Evolutionary conservation across 257 asterid species (phyloP), one percentile per base, ranked within the genome.

Genomic region (Solanum dulcamara): DNA sequence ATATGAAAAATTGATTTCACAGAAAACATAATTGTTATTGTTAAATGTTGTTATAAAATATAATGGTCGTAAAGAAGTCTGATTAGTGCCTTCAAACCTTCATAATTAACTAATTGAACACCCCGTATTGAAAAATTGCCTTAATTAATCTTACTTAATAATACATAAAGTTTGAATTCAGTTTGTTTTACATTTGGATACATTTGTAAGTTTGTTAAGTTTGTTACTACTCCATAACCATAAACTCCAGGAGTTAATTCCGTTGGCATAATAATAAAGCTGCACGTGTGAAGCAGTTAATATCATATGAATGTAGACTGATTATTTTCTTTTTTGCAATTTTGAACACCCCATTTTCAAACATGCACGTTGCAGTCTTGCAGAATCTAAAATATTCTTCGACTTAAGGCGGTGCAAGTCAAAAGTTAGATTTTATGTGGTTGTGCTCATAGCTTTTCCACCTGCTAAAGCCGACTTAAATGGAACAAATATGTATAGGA

Each of bases 31-130:
- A 59, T 26, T 12, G 4, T 4, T 5, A 62, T 62, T 10, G 3
- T 62, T 8, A 12, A 26, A 26, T 62, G 0, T 24, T 60, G 70
- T 5, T 26, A 12, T 26, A 60, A 4, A 26, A 10, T 57, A 60
- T 5, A 1, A 26, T 0, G 10, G 0, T 57, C 0, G 14, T 2
- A 0, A 9, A n/a, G 13, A 57, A 0, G 30, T 0, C 0, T 22
- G 30, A 57, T 2, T 8, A 57, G 30, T n/a, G 15, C 66, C 7
- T 3, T n/a, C n/a, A 70, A 7, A 53, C 33, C 77, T 67, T 40
- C 72, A 64, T 59, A 59, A 59, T 67, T 67, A 67, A 67, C 75
- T 67, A 3, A 15, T 33, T 22, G n/a, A 28, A 32, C 35, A 64
- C 2, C 75, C 24, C 3, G 11, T 9, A 67, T 17, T 67, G 14